Conservation (phyloP, 352 stramenopile genomes). For the Pythium folliculosum region DNA sequence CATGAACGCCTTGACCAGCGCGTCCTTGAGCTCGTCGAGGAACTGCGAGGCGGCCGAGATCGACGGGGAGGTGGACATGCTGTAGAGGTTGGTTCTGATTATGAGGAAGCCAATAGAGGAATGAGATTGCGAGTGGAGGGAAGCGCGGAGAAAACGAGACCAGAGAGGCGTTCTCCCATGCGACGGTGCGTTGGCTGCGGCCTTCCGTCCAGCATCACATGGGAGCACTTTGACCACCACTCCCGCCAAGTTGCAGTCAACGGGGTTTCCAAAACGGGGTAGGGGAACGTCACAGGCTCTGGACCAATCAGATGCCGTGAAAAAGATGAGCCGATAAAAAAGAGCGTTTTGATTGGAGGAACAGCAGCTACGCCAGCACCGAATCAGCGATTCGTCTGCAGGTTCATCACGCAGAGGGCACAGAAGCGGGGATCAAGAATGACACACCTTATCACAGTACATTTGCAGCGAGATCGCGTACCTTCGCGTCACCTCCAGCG, state of each 20-base stretch:
- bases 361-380: not conserved
- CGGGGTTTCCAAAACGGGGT: conserved; percentile 1
- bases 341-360: conserved; percentile 22
- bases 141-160: not conserved
- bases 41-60: conserved; percentile 28
- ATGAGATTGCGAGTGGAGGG: not conserved
- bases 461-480: conserved; percentile 1
- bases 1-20: conserved; percentile 72
- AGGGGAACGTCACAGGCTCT: conserved; percentile 14
- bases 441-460: not conserved
- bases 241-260: too few relatives aligned
- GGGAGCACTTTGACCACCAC: not conserved
- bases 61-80: not conserved
- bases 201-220: not conserved
- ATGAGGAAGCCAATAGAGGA: not conserved
- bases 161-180: not conserved
- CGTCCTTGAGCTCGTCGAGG: conserved; percentile 54
- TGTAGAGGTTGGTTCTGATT: not conserved
- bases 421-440: not conserved
- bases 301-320: conserved; percentile 20
- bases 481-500: conserved; percentile 28
- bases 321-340: conserved; percentile 31
- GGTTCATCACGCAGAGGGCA: conserved; percentile 14
- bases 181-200: not conserved
- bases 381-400: conserved; percentile 18